These are phyloP conservation scores for Coemansia sp. DNA, from an alignment of 192 early-diverging fungal species.

Conservation along the genomic window DNA sequence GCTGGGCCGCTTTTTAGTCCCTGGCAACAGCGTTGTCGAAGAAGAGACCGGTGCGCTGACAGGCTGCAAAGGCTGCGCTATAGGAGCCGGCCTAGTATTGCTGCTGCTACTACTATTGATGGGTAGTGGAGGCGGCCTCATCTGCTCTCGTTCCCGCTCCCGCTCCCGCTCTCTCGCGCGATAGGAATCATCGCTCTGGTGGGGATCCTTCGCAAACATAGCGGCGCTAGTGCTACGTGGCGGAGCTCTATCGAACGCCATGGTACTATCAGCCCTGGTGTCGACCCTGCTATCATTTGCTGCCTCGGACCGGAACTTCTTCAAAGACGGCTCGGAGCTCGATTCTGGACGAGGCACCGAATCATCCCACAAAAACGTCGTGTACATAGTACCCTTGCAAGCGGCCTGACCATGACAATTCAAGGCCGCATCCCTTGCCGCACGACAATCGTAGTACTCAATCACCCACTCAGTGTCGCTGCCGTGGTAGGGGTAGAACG, in stretches of 20 bases:
- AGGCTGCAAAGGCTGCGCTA: neutral
- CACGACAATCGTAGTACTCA: slow-evolving; percentile 37
- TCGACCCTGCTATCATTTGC: neutral
- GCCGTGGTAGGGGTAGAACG: slow-evolving; percentile 16
- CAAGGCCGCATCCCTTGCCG: slow-evolving; percentile 14
- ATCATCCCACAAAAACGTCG: slow-evolving; percentile 39
- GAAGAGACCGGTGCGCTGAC: neutral
- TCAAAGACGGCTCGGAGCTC: neutral
- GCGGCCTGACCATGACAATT: slow-evolving; percentile 8
- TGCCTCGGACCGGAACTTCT: neutral
- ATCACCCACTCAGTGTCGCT: slow-evolving; percentile 23
- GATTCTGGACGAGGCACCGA: neutral
- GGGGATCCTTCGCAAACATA: neutral
- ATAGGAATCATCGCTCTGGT: neutral
- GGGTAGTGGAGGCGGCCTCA: neutral
- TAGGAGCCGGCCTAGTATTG: neutral
- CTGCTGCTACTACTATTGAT: neutral
- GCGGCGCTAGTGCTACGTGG: neutral
- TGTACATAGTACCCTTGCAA: slow-evolving; percentile 14
- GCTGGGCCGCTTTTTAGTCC: neutral
- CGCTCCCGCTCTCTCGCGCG: neutral
- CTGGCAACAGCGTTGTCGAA: neutral
- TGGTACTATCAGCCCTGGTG: neutral
- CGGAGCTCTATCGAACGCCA: neutral
- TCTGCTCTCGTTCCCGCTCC: neutral